Percentiles rank a stretch among this genome's conserved stretches.
Evolutionary conservation across 2,329 filamentous ascomycete species (phyloP).

Genomic region (Trichoderma lentiforme): DNA sequence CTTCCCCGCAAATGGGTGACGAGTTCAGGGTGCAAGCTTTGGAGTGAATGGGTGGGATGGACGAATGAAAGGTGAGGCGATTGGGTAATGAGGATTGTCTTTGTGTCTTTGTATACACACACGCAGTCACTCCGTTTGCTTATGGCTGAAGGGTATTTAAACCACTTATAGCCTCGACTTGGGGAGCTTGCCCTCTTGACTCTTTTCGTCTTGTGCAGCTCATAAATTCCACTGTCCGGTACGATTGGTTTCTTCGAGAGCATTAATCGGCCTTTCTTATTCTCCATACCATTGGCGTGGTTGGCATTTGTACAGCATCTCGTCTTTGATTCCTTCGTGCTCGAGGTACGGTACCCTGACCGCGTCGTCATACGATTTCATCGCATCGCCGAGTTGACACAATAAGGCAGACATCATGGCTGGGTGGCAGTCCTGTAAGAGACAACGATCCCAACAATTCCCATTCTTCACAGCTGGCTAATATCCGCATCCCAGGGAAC

Average conservation of each 20-base stretch:
- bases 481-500: slow-evolving; percentile 54
- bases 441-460: neutral
- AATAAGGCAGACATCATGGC: slow-evolving; percentile 16
- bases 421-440: slow-evolving; percentile 20
- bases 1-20: neutral
- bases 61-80: neutral
- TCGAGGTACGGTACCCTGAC: neutral
- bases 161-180: neutral
- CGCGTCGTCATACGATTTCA: neutral
- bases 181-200: neutral
- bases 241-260: neutral
- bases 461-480: neutral
- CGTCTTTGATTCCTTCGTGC: neutral
- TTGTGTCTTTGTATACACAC: neutral
- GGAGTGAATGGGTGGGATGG: neutral
- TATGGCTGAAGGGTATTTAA: neutral
- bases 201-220: neutral
- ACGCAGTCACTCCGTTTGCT: neutral
- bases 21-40: neutral
- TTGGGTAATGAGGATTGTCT: neutral
- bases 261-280: neutral
- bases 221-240: neutral
- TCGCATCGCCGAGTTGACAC: neutral
- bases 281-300: neutral
- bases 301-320: neutral